Percentiles rank a stretch among this genome's conserved stretches.
Evolutionary conservation across 495 filamentous ascomycete genomes (phyloP).

Genomic region (Aspergillus coremiiformis): DNA sequence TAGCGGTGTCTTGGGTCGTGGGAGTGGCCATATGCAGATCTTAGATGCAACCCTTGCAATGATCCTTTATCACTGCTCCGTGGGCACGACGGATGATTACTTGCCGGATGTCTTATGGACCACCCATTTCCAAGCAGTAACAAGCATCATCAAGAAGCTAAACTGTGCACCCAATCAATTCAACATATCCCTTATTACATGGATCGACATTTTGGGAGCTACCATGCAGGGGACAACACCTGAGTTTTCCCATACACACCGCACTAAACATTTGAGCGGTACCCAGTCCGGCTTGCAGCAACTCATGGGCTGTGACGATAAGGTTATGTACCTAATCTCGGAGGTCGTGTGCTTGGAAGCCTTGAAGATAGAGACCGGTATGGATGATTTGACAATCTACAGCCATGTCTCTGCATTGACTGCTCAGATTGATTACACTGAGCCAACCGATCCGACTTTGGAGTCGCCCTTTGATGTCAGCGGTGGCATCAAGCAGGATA

Average conservation of each 20-base stretch:
- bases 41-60: slow-evolving; percentile 89
- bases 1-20: slow-evolving; percentile 64
- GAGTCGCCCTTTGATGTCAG: slow-evolving; percentile 42
- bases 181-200: slow-evolving; percentile 85
- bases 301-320: slow-evolving; percentile 96
- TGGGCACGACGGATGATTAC: slow-evolving; percentile 71
- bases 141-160: slow-evolving; percentile 71
- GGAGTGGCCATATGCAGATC: slow-evolving; percentile 71
- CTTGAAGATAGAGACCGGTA: slow-evolving; percentile 66
- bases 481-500: slow-evolving; percentile 66
- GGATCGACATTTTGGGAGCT: slow-evolving; percentile 94
- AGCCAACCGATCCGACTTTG: slow-evolving; percentile 47
- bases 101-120: slow-evolving; percentile 93
- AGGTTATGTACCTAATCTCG: slow-evolving; percentile 95
- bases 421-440: slow-evolving; percentile 69
- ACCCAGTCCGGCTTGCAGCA: slow-evolving; percentile 72
- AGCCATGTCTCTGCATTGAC: slow-evolving; percentile 71
- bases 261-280: slow-evolving; percentile 70
- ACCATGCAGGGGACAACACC: slow-evolving; percentile 85
- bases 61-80: slow-evolving; percentile 92
- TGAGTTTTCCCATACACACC: slow-evolving; percentile 80
- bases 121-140: slow-evolving; percentile 84
- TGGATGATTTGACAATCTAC: slow-evolving; percentile 70
- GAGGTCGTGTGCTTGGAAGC: slow-evolving; percentile 93
- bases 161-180: slow-evolving; percentile 47